Percentiles rank a stretch among this genome's conserved stretches.
Evolutionary conservation across 148 eudicot genomes (phyloP).

Genomic region (Camellia lanceoleosa): DNA sequence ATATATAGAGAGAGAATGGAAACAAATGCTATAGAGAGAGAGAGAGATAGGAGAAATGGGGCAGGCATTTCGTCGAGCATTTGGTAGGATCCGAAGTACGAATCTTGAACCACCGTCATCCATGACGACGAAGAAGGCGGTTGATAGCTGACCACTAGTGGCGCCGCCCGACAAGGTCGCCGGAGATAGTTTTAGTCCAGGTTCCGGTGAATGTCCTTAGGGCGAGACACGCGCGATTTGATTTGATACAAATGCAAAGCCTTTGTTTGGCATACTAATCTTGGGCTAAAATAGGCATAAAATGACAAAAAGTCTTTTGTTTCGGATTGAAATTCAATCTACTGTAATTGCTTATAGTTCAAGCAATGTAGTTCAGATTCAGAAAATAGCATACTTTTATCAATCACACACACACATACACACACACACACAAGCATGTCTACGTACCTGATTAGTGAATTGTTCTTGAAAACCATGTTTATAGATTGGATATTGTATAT

Average conservation of each 20-base stretch:
- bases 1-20: neutral
- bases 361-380: neutral
- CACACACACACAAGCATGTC: no score
- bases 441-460: no score
- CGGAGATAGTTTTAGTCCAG: slow-evolving; percentile 6
- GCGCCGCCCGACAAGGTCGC: slow-evolving; percentile 22
- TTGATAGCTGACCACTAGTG: slow-evolving; percentile 35
- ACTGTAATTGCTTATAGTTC: neutral
- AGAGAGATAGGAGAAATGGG: slow-evolving; percentile 44
- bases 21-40: neutral
- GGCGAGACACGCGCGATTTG: neutral
- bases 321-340: neutral
- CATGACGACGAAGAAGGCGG: slow-evolving; percentile 36
- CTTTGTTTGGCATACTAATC: no score
- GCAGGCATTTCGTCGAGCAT: slow-evolving; percentile 96
- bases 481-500: no score
- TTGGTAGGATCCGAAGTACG: slow-evolving; percentile 58
- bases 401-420: neutral
- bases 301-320: neutral
- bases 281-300: no score
- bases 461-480: no score
- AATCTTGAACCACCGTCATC: slow-evolving; percentile 38
- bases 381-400: neutral
- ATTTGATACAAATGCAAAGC: neutral
- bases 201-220: slow-evolving; percentile 25